Evolutionary conservation across 2,329 filamentous ascomycete genomes (phyloP).

Genomic region (Coniella vitis): DNA sequence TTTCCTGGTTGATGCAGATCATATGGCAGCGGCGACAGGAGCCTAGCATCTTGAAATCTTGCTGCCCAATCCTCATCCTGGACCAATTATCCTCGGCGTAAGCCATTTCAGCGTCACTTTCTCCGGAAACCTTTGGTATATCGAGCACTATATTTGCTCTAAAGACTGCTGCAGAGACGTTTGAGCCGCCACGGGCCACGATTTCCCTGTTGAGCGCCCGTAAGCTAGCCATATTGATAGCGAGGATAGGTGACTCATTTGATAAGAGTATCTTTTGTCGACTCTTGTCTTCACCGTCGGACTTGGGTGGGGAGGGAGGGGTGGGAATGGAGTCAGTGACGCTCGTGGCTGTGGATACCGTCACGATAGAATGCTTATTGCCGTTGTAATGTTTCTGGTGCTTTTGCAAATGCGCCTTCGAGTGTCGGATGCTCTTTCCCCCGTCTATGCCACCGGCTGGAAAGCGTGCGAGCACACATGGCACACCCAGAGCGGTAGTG

Average conservation of each 20-base stretch:
- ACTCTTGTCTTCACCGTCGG: slow-evolving; percentile 40
- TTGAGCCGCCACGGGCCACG: slow-evolving; percentile 50
- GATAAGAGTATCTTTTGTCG: slow-evolving; percentile 65
- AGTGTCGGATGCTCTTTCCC: slow-evolving; percentile 55
- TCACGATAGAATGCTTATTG: slow-evolving; percentile 33
- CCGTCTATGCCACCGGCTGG: slow-evolving; percentile 53
- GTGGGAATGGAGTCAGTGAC: slow-evolving; percentile 25
- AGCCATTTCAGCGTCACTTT: slow-evolving; percentile 36
- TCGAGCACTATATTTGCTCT: slow-evolving; percentile 80
- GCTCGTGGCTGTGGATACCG: slow-evolving; percentile 24
- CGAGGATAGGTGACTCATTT: slow-evolving; percentile 90
- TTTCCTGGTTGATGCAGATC: slow-evolving; percentile 88
- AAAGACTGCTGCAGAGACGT: slow-evolving; percentile 68
- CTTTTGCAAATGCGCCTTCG: slow-evolving; percentile 63
- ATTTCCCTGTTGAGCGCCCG: slow-evolving; percentile 72
- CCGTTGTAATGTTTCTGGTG: slow-evolving; percentile 34
- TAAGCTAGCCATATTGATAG: slow-evolving; percentile 74
- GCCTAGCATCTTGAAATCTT: slow-evolving; percentile 66
- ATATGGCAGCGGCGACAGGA: slow-evolving; percentile 89
- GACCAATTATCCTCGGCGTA: slow-evolving; percentile 81
- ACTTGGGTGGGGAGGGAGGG: slow-evolving; percentile 50
- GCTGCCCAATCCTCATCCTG: slow-evolving; percentile 56
- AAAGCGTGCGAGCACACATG: slow-evolving; percentile 79
- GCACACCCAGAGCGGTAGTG: slow-evolving; percentile 63
- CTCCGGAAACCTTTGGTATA: too few species aligned